Evolutionary conservation across 2,329 filamentous ascomycete species (phyloP).

Genomic region (Lasiodiplodia gonubiensis): DNA sequence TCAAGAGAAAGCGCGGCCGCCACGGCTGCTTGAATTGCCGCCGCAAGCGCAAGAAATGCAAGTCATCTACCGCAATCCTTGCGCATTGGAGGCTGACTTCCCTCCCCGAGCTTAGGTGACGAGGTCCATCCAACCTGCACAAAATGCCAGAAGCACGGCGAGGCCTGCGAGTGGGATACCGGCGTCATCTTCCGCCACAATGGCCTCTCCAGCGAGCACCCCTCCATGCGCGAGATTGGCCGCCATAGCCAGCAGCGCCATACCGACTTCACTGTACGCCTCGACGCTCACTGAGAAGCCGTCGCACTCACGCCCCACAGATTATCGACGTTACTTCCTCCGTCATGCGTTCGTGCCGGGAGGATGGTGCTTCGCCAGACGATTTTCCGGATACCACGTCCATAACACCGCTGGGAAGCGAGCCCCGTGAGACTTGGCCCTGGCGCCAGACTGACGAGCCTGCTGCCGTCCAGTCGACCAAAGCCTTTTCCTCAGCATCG

Average conservation of each 20-base stretch:
- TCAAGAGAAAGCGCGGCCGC: conserved; percentile 28
- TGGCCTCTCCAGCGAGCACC: conserved; percentile 20
- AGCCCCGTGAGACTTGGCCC: conserved; percentile 7
- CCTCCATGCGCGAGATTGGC: conserved; percentile 29
- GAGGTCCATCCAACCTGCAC: conserved; percentile 33
- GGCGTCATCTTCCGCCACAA: conserved; percentile 34
- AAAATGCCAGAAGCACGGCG: conserved; percentile 31
- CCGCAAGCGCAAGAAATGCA: conserved; percentile 32
- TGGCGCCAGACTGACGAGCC: conserved; percentile 5
- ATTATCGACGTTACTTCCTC: conserved; percentile 28
- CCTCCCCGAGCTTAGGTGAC: conserved; percentile 17
- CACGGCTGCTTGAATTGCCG: conserved; percentile 33
- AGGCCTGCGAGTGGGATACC: conserved; percentile 33
- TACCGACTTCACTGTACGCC: conserved; percentile 23
- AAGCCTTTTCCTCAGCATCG: background rate
- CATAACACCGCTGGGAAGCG: background rate
- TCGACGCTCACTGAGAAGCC: background rate
- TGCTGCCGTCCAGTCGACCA: background rate
- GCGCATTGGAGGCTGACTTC: background rate
- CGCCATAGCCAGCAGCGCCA: conserved; percentile 24
- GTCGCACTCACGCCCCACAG: conserved; percentile 1
- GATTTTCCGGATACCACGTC: background rate
- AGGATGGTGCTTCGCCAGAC: conserved; percentile 15
- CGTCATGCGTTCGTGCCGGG: conserved; percentile 20
- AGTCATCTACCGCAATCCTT: background rate